Percentiles rank a stretch among this genome's conserved stretches.
Conservation (phyloP, 768 basidiomycete genomes). For the Tulasnella sp. region DNA sequence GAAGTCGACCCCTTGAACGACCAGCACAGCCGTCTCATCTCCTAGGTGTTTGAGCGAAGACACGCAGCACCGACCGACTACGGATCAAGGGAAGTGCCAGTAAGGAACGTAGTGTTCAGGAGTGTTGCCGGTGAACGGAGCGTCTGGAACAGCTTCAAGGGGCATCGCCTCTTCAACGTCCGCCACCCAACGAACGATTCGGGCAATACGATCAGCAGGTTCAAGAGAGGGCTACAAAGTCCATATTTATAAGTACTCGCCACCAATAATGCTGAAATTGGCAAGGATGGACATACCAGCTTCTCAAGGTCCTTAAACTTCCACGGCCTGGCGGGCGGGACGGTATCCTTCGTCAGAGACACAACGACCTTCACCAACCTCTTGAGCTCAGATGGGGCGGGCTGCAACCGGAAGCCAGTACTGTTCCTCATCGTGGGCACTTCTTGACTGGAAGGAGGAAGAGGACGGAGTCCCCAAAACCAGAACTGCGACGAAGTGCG, state of each 20-base stretch:
- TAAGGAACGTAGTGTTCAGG: background rate
- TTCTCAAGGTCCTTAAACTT: constrained; percentile 1
- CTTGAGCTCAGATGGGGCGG: background rate
- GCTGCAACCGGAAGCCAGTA: too few relatives aligned
- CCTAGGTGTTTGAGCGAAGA: background rate
- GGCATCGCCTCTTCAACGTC: background rate
- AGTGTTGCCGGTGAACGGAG: background rate
- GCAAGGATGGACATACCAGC: background rate
- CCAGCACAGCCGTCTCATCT: background rate
- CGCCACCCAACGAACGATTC: background rate
- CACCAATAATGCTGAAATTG: background rate
- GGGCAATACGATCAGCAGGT: background rate
- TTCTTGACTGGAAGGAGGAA: too few relatives aligned
- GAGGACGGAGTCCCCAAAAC: too few relatives aligned
- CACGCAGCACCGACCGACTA: too few relatives aligned
- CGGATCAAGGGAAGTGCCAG: background rate
- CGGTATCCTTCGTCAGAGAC: background rate
- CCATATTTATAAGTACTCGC: background rate
- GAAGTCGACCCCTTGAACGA: background rate
- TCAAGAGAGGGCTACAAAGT: background rate
- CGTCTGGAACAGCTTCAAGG: background rate
- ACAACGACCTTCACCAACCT: background rate
- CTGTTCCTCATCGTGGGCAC: too few relatives aligned
- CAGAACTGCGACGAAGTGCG: too few relatives aligned
- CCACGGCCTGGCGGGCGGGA: background rate